These are phyloP conservation scores for Toxicodendron radicans DNA, from an alignment of 345 rosid species.

Conservation along the genomic window DNA sequence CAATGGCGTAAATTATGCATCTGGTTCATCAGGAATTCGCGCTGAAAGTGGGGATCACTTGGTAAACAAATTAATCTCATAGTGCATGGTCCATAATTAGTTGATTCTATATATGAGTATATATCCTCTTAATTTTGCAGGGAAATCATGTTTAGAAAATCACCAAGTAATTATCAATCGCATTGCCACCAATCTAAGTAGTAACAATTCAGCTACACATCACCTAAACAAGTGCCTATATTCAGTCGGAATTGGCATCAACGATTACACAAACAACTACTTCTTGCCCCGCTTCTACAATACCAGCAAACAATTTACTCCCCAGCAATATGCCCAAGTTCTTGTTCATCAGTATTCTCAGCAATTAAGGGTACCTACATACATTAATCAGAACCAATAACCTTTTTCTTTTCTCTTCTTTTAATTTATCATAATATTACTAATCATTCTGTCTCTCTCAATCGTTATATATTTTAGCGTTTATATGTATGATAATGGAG, in stretches of 20 bases:
- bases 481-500: conserved; percentile 55
- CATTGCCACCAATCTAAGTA: neutral
- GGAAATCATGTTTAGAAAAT: neutral
- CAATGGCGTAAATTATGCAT: conserved; percentile 71
- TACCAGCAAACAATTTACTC: neutral
- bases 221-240: neutral
- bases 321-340: neutral
- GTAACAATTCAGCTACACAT: neutral
- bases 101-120: no score
- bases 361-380: neutral
- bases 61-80: no score
- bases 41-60: no score
- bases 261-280: neutral
- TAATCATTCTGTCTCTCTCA: no score
- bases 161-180: neutral
- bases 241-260: neutral
- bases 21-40: conserved; percentile 9
- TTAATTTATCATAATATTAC: no score
- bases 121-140: no score
- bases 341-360: neutral
- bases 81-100: no score
- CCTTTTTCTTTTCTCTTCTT: no score
- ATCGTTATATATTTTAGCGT: conserved; percentile 16
- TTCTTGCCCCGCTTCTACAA: neutral
- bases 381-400: no score